Base-by-base conservation (phyloP, 2,329 filamentous ascomycete species). In the Fusarium sp. region DNA sequence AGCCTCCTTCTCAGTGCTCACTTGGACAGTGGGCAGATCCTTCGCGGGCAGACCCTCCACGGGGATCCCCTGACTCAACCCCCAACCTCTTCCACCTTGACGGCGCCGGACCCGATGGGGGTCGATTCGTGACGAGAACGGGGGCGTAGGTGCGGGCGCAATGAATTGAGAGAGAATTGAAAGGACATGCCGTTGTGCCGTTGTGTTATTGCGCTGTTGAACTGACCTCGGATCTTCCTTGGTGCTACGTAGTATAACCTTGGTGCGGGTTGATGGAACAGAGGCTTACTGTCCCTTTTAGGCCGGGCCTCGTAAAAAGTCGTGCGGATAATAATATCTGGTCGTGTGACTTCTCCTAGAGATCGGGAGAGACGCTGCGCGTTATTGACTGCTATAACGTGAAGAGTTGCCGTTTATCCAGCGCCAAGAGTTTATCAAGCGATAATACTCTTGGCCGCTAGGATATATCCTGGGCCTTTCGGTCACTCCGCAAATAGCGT, bases 101-200 rank as follows among this genome's bases (percentile, higher is more conserved):
- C 24, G 24, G 24, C 24, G 24, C 24, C 24, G 24, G 24, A 24
- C 24, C 24, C 24, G 29, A 61, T 49, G 36, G 56, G 56, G 11
- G 56, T 59, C 36, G 56, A 58, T 58, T 40, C 55, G 55, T 58
- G 55, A 58, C 35, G 35, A 59, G 24, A 59, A 44, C 7, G 36
- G 36, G 56, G 56, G 56, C 36, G 56, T 59, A 59, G 27, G 6
- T 58, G 55, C 56, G 56, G 56, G 56, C 56, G 56, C 27, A 59
- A 44, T 10, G 4, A 42, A 2, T 59, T 42, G 24, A 59, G 56
- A 22, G 56, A 59, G 56, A 7, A 42, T 40, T 42, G 35, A 36
- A 56, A 56, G 49, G 49, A 35, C 7, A 29, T 55, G 31, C 10
- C 29, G 51, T 35, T 22, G 51, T 35, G 51, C 27, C 46, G 27